Evolutionary conservation across 345 rosid species (phyloP).

Genomic region (Salix udensis): DNA sequence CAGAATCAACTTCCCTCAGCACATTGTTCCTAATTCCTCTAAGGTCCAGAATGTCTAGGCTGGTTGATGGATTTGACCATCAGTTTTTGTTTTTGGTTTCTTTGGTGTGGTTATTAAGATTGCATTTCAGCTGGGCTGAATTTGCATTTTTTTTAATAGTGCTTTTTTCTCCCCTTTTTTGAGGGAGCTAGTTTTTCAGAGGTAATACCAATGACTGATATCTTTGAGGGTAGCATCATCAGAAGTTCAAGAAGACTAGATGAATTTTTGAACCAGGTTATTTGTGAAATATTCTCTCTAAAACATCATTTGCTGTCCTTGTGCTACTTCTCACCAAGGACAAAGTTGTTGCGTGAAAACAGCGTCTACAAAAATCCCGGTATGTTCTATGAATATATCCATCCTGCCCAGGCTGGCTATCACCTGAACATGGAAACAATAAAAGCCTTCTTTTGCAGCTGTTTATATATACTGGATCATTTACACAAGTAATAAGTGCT

Average conservation of each 20-base stretch:
- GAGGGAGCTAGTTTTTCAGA: slow-evolving; percentile 93
- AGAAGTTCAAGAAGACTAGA: slow-evolving; percentile 93
- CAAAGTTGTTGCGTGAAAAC: not conserved
- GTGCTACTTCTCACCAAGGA: not conserved
- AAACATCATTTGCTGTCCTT: not conserved
- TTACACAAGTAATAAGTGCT: not conserved
- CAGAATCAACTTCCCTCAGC: not conserved
- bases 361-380: not conserved
- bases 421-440: not conserved
- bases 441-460: not conserved
- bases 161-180: slow-evolving; percentile 16
- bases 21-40: not conserved
- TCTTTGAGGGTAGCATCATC: slow-evolving; percentile 94
- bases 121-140: not conserved
- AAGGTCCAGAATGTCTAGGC: not conserved
- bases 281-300: not conserved
- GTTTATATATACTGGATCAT: not conserved
- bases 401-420: not conserved
- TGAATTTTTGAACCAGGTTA: slow-evolving; percentile 94
- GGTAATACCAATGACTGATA: slow-evolving; percentile 91
- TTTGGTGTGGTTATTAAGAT: not conserved
- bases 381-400: not conserved
- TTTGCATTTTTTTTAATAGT: not conserved
- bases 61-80: not conserved
- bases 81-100: not conserved